Evolutionary conservation across 352 stramenopile species (phyloP), one percentile per base, ranked within the genome.

Genomic region (Phytophthora foliorum): DNA sequence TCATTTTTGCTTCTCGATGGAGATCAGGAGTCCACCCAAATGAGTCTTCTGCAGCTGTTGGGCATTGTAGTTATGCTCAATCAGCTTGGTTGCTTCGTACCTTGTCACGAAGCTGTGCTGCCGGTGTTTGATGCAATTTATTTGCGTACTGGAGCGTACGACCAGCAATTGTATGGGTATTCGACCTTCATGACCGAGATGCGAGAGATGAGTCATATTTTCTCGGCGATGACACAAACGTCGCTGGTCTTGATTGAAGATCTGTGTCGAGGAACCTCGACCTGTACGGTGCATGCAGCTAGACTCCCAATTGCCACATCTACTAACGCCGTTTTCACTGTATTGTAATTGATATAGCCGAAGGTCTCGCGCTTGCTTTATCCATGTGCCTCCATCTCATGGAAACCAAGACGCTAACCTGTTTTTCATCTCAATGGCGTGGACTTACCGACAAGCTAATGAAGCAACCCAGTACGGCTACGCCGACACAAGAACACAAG

Each of bases 31-130:
- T 39, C 56, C 34, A 27, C 14, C 0, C 44, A 57, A 11, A 29
- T 32, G 8, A 54, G 11, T 32, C 19, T 73, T 16, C 51, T 81
- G 4, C 49, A 78, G 7, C 31, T 69, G 11, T 39, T 84, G 36
- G 78, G 77, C 0, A 38, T 75, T 7, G 69, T 76, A 7, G 71
- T 75, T 10, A 41, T 82, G 11, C 69, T 92, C 3, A 85, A 86
- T 60, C 84, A 92, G 48, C 71, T 90, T 22, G 84, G 81, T 0
- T 88, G 84, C 29, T 92, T 90, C 39, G 84, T 90, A 5, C 78
- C 84, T 3, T 89, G 81, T 36, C 24, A 57, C 39, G 13, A 67
- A 7, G 81, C 81, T 2, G 53, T 39, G 6, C 60, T 92, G 1
- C 63, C 76, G 0, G 38, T 90, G 0, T 87, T 89, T 54, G 76